Conservation (phyloP, 371 early-diverging fungal genomes). For the Mortierella sp. region DNA sequence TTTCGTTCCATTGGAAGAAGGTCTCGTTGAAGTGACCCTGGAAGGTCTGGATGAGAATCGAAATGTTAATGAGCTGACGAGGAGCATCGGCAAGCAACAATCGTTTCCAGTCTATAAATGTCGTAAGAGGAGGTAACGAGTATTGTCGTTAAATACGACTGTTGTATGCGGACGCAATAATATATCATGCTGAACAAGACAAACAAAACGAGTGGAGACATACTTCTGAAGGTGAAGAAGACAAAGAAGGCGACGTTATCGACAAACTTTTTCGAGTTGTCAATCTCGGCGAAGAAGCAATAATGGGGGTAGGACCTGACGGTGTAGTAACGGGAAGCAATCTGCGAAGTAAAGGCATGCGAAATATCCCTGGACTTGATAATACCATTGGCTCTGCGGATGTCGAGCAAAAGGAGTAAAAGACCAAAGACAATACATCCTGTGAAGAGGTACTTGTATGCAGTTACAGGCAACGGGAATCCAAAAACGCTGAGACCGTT, state of each 20-base stretch:
- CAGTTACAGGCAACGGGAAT: conserved; percentile 55
- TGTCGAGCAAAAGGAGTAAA: conserved; percentile 79
- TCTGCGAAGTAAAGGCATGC: conserved; percentile 80
- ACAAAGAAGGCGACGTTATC: conserved; percentile 89
- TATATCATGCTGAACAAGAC: neutral
- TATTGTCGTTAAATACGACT: neutral
- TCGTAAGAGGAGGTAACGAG: neutral
- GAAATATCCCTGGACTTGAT: conserved; percentile 82
- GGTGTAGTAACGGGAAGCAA: conserved; percentile 80
- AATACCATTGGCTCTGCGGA: conserved; percentile 76
- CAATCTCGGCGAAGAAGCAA: conserved; percentile 85
- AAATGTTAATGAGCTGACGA: conserved; percentile 81
- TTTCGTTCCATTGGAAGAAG: conserved; percentile 27
- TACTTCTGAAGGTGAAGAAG: conserved; percentile 88
- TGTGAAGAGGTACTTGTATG: conserved; percentile 75
- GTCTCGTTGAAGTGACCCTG: neutral
- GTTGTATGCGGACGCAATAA: neutral
- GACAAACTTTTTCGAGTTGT: conserved; percentile 70
- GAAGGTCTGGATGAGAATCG: conserved; percentile 62
- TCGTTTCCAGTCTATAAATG: conserved; percentile 82
- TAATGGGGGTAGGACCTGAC: conserved; percentile 78
- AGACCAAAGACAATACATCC: conserved; percentile 80
- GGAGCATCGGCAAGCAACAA: conserved; percentile 89
- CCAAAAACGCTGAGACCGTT: conserved; percentile 31
- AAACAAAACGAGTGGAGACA: neutral